These are phyloP conservation scores for Colletotrichum eremochloae DNA, from an alignment of 2,329 filamentous ascomycete genomes.

Conservation along the genomic window DNA sequence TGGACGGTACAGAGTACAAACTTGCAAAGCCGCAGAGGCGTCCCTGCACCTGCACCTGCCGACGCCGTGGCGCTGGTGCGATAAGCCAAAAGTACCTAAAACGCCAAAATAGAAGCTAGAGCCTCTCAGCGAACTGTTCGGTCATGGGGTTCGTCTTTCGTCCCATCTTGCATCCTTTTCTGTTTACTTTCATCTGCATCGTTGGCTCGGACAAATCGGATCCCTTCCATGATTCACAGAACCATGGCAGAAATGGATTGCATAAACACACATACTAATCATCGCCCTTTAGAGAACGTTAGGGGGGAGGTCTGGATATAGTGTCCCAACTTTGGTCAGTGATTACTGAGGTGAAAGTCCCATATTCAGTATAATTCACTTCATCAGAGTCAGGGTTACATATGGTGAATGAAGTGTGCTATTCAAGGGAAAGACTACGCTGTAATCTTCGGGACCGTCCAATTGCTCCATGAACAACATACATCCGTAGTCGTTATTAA, in stretches of 20 bases:
- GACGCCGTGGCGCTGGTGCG: conserved; percentile 17
- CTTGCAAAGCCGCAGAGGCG: background rate
- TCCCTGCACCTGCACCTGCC: conserved; percentile 19
- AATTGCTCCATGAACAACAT: conserved; percentile 10
- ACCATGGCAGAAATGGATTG: background rate
- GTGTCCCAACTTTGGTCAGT: background rate
- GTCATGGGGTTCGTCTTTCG: conserved; percentile 6
- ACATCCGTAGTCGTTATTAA: conserved; percentile 44
- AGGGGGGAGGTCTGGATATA: background rate
- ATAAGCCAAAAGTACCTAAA: conserved; percentile 11
- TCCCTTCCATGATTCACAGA: conserved; percentile 17
- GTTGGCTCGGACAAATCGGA: conserved; percentile 29
- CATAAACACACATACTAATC: background rate
- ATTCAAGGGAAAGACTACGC: background rate
- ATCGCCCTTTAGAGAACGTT: background rate
- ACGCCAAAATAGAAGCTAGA: conserved; percentile 37
- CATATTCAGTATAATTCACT: background rate
- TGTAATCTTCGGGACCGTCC: background rate
- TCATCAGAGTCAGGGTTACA: background rate
- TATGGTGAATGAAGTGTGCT: background rate
- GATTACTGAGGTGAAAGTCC: background rate
- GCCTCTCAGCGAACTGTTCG: conserved; percentile 31
- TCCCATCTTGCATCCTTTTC: conserved; percentile 12
- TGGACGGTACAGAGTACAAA: background rate
- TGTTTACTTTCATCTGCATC: background rate